Conservation (phyloP, 2,329 filamentous ascomycete species). For the Atkinsonella hypoxylon region DNA sequence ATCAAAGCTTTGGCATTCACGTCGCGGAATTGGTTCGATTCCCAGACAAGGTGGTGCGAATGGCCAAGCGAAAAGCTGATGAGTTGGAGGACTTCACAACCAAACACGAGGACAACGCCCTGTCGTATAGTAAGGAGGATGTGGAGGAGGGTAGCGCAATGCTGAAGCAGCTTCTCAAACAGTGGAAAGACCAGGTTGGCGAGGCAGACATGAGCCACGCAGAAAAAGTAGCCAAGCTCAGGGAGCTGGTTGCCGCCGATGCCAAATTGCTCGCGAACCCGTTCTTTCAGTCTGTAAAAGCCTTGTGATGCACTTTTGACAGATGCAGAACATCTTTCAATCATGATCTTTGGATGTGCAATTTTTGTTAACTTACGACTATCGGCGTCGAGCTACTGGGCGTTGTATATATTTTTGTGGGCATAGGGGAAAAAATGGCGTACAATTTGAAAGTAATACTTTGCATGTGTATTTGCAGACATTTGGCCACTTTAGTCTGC, state of each 20-base stretch:
- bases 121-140: constrained; percentile 66
- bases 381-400: too few relatives aligned
- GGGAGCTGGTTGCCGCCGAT: constrained; percentile 65
- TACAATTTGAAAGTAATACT: too few relatives aligned
- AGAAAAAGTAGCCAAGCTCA: constrained; percentile 68
- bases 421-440: too few relatives aligned
- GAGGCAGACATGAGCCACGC: constrained; percentile 51
- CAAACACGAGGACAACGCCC: constrained; percentile 53
- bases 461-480: too few relatives aligned
- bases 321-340: not conserved
- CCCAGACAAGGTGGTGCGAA: constrained; percentile 91
- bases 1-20: constrained; percentile 97
- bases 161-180: constrained; percentile 69
- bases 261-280: constrained; percentile 50
- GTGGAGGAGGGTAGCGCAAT: constrained; percentile 79
- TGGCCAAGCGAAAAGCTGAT: constrained; percentile 98
- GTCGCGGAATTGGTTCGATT: constrained; percentile 95
- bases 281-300: constrained; percentile 57
- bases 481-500: too few relatives aligned
- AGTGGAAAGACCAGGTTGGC: constrained; percentile 72
- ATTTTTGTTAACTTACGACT: not conserved
- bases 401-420: too few relatives aligned
- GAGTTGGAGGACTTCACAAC: constrained; percentile 92
- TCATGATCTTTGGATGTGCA: not conserved
- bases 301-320: constrained; percentile 25